These are phyloP conservation scores for Sporothrix pallida DNA, from an alignment of 2,329 filamentous ascomycete genomes.

Conservation along the genomic window DNA sequence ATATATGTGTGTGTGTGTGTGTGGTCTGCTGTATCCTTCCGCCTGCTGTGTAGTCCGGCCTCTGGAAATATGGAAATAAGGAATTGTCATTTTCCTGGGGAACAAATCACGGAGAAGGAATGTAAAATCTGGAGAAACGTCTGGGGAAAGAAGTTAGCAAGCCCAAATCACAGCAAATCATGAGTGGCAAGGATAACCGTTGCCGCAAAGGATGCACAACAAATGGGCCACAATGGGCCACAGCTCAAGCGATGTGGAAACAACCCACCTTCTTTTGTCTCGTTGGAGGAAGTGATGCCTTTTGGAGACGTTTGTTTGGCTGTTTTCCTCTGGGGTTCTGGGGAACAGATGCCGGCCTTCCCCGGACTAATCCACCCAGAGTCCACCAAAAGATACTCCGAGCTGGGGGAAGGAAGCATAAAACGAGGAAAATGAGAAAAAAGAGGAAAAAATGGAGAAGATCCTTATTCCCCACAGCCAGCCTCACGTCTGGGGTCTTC, in stretches of 20 bases:
- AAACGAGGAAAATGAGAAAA: not conserved
- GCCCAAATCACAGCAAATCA: not conserved
- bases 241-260: slow-evolving; percentile 6
- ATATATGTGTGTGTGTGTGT: too few species aligned
- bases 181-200: not conserved
- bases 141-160: not conserved
- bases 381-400: not conserved
- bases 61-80: not conserved
- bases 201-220: slow-evolving; percentile 11
- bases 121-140: not conserved
- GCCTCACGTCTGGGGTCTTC: not conserved
- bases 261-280: not conserved
- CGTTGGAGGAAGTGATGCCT: not conserved
- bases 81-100: not conserved
- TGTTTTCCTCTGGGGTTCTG: not conserved
- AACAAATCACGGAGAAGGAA: not conserved
- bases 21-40: not conserved
- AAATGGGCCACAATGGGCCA: not conserved
- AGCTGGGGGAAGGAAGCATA: not conserved
- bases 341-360: not conserved
- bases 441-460: not conserved
- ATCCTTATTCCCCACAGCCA: not conserved
- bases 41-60: not conserved
- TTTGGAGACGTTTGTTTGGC: not conserved
- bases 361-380: not conserved